Percentiles rank a stretch among this genome's conserved stretches.
phyloP scores from a whole-genome alignment of 441 rosid genomes.

The Oxalis stricta region DNA sequence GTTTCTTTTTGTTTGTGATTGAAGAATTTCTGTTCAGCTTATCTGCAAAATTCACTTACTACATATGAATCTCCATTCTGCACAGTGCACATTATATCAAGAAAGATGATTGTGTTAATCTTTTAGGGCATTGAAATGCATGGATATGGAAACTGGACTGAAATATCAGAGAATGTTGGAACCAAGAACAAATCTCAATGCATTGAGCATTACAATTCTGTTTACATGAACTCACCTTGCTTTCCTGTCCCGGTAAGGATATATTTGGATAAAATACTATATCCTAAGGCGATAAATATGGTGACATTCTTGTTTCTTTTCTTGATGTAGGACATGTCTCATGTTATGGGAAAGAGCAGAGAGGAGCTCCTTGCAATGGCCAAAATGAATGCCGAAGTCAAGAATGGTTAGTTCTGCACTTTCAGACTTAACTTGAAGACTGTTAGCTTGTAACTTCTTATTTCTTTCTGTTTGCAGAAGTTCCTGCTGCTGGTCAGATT shows the following conservation, averaged over 20 bases:
- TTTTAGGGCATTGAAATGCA: conserved; percentile 85
- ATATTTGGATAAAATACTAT: background rate
- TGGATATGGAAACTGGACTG: conserved; percentile 93
- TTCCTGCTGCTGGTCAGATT: conserved; percentile 27
- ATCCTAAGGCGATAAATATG: background rate
- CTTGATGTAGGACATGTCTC: conserved; percentile 61
- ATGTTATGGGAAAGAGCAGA: conserved; percentile 70
- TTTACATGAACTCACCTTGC: conserved; percentile 72
- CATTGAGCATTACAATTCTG: conserved; percentile 56
- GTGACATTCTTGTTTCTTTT: conserved; percentile 1
- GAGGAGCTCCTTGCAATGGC: conserved; percentile 91
- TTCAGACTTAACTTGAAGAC: background rate
- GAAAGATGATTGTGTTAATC: conserved; percentile 11
- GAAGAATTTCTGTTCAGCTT: too few species aligned
- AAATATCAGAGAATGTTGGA: conserved; percentile 85
- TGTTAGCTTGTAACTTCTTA: background rate
- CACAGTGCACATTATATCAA: conserved; percentile 14
- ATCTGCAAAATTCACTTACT: background rate
- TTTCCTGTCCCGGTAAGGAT: conserved; percentile 80
- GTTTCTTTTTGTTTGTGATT: too few species aligned
- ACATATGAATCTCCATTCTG: conserved; percentile 8
- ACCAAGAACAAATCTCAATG: conserved; percentile 69
- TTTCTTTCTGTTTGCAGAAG: conserved; percentile 24
- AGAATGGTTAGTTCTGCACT: conserved; percentile 36
- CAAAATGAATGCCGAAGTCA: conserved; percentile 31